Base-by-base conservation (phyloP, 768 basidiomycete genomes). In the Polyporus arcularius region DNA sequence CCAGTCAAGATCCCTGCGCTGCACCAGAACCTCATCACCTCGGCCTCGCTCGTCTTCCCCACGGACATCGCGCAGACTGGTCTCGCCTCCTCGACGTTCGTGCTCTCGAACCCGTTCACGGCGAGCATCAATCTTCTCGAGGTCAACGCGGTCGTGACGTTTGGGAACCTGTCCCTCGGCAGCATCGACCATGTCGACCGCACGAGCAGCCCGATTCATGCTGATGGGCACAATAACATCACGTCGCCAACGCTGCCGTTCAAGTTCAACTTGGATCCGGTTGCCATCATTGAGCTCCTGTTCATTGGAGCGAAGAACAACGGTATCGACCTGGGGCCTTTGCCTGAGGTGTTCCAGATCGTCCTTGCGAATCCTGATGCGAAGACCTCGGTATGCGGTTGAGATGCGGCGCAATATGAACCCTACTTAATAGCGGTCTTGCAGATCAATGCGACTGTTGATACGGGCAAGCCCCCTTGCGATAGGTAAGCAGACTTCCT, bases 21-120 rank as follows among this genome's bases (percentile, higher is more conserved):
- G 50, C 80, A 86, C 51, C 79, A 82, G 61, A 88, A 83, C 61
- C 72, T 91, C 62, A 84, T 91, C 62, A 75, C 73, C 49, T 78
- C 77, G 28, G 80, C 84, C 1, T 78, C 81, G 1, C 75, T 91
- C 35, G 74, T 78, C 21, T 87, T 91, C 75, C 87, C 88, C 1
- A 73, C 74, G 11, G 73, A 90, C 65, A 86, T 90, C 47, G 83
- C 80, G 16, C 73, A 79, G 63, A 89, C 84, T 1, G 85, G 85
- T 12, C 70, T 86, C 18, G 86, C 87, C 1, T 77, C 78, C n/a
- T 75, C 82, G 4, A 73, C 82, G 1, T 88, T 90, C 68, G 77
- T 73, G 0, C 76, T 91, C 31, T 74, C 77, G 18, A 88, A 91
- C 66, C 88, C 88, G 0, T 91, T 91, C 73, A 89, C 87, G 0